phyloP scores from a whole-genome alignment of 2,329 filamentous ascomycete species.

The Pseudogymnoascus sp. region DNA sequence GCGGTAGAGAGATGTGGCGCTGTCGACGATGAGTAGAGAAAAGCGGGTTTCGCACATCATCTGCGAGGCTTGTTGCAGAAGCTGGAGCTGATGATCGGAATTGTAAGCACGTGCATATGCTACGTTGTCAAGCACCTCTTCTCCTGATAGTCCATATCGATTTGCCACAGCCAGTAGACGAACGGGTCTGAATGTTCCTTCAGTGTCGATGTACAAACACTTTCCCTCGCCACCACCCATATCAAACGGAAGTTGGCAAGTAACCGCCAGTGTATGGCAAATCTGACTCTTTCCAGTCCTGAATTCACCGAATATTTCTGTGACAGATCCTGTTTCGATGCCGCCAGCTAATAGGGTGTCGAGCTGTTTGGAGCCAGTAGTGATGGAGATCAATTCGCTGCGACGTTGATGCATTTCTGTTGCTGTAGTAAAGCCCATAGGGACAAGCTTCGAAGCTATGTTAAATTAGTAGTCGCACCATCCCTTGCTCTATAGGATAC shows the following conservation, averaged over 20 bases:
- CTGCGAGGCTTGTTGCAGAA: conserved; percentile 86
- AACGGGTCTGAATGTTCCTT: conserved; percentile 92
- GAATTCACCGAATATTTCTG: conserved; percentile 97
- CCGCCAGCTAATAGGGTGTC: conserved; percentile 92
- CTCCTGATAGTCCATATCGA: conserved; percentile 85
- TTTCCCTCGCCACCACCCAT: conserved; percentile 99
- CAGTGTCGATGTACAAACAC: conserved; percentile 96
- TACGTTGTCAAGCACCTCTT: conserved; percentile 97
- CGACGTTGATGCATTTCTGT: conserved; percentile 98
- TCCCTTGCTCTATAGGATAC: conserved; percentile 15
- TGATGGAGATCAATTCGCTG: conserved; percentile 95
- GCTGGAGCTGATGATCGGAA: conserved; percentile 91
- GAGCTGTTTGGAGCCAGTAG: conserved; percentile 93
- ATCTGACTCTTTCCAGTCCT: conserved; percentile 97
- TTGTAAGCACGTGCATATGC: conserved; percentile 98
- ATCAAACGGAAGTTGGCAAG: conserved; percentile 94
- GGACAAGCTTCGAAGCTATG: conserved; percentile 84
- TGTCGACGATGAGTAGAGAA: conserved; percentile 91
- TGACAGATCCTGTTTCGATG: conserved; percentile 94
- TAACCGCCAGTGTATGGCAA: conserved; percentile 96
- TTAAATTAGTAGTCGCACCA: conserved; percentile 10
- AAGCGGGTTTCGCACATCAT: conserved; percentile 99
- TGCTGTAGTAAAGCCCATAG: conserved; percentile 97
- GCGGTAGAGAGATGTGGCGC: conserved; percentile 87
- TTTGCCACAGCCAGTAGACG: conserved; percentile 86